phyloP scores from a whole-genome alignment of 768 basidiomycete species.

The Leccinum fibrillosum region DNA sequence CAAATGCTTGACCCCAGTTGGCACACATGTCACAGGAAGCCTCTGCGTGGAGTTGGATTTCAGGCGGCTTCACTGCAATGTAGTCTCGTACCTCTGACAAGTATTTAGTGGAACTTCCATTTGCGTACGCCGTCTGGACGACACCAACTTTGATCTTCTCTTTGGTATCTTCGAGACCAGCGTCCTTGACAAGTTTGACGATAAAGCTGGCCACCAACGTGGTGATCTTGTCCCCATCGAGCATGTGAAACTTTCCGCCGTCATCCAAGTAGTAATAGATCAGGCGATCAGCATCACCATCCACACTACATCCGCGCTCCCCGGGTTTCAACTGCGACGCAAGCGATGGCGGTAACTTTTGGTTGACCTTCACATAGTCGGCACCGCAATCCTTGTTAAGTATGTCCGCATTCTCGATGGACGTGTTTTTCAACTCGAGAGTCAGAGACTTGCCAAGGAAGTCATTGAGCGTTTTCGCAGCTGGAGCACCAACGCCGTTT shows the following conservation, averaged over 20 bases:
- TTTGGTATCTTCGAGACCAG: conserved; percentile 64
- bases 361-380: conserved; percentile 93
- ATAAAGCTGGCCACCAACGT: conserved; percentile 91
- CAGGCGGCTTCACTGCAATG: neutral
- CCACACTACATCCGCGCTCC: conserved; percentile 87
- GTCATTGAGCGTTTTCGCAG: conserved; percentile 57
- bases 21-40: conserved; percentile 90
- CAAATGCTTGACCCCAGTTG: conserved; percentile 96
- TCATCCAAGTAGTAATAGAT: conserved; percentile 94
- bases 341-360: conserved; percentile 80
- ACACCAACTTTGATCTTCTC: conserved; percentile 79
- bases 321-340: conserved; percentile 58
- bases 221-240: conserved; percentile 99
- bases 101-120: conserved; percentile 94
- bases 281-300: conserved; percentile 96
- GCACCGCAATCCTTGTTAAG: conserved; percentile 91
- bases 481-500: conserved; percentile 91
- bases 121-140: conserved; percentile 98
- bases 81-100: conserved; percentile 61
- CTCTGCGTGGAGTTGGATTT: conserved; percentile 48
- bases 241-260: conserved; percentile 75
- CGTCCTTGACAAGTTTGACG: conserved; percentile 80
- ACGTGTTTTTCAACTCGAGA: conserved; percentile 67
- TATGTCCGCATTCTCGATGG: conserved; percentile 58
- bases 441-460: conserved; percentile 60